Base-by-base conservation (phyloP, 352 stramenopile genomes). In the Pythium sp. region DNA sequence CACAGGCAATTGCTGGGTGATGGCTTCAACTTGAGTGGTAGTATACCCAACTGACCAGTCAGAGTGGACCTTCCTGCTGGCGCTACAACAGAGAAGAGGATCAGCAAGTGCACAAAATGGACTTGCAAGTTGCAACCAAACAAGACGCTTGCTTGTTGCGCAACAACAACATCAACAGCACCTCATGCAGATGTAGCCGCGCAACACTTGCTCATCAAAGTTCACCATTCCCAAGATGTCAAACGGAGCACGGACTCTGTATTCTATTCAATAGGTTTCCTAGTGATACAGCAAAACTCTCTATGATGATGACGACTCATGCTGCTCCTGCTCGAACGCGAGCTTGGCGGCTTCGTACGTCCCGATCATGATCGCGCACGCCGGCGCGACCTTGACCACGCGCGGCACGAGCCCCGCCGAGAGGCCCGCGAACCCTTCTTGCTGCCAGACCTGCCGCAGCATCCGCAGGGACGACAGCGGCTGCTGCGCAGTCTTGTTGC, bases 311-410 rank as follows among this genome's bases (percentile, higher is more conserved):
- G 58, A 62, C 36, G 24, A 26, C 24, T n/a, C 22, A 1, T 26
- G 62, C 20, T 56, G 15, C 38, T 64, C 12, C 22, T 38, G 41
- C 3, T 80, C 74, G 64, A 90, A 83, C 30, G 75, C 77, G 64
- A 84, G 75, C 73, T 93, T 93, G 53, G 71, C 71, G 11, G 82
- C 82, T 64, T 93, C 84, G 65, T 93, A 91, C 49, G 79, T 84
- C 24, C 78, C 81, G 68, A 92, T 90, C 84, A 91, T 95, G 67
- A 94, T 92, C 41, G 84, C 87, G 55, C 87, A 94, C 0, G 87
- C 81, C 1, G 86, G 86, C 18, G 82, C 87, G 12, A 93, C 82
- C 69, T 93, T 93, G 20, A 82, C 73, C 5, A 92, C 76, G 24
- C 86, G 80, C 26, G 86, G 79, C 9, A 66, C 72, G 8, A 93